Evolutionary conservation across 2,329 filamentous ascomycete species (phyloP), one percentile per base, ranked within the genome.

Genomic region (Fusarium stilboides): DNA sequence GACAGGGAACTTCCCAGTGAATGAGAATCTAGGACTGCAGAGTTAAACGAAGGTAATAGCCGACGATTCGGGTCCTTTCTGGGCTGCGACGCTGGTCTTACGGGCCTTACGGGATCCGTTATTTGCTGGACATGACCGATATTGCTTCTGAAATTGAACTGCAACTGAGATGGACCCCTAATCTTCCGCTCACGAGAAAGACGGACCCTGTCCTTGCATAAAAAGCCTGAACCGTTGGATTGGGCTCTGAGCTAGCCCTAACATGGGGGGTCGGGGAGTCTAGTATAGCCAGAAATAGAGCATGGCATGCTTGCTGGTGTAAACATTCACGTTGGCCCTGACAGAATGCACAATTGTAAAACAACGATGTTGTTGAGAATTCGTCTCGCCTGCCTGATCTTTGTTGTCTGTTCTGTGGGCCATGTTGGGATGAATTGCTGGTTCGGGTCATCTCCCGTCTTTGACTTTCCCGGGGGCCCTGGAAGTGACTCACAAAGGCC

Each of bases 141-240:
- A 31, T 31, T 31, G 28, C 28, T 31, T 31, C 28, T 53, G 39
- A 46, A 53, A 26, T 33, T 43, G 31, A 49, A 33, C 26, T 51
- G 36, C 28, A 31, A 31, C 13, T 31, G 28, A 31, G 28, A 64
- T 63, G 64, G 58, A 60, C 70, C 69, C 57, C 53, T 68, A 57
- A 28, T 58, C 44, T 50, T 65, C 52, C 37, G 53, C 57, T 59
- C 65, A 67, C 36, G 43, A 57, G 58, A 46, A 40, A 52, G 45
- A 56, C 37, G 26, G 36, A 53, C 69, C 69, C 52, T 60, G 71
- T 56, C 71, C 71, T 57, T 74, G 71, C 61, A 61, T 54, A 42
- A 49, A 64, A 56, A 73, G 62, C 71, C 71, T 74, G 71, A 74
- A 70, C 69, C 60, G 55, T 71, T 69, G 62, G 50, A 62, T 69